Conservation (phyloP, 257 asterid genomes). For the Gentiana macrophylla region DNA sequence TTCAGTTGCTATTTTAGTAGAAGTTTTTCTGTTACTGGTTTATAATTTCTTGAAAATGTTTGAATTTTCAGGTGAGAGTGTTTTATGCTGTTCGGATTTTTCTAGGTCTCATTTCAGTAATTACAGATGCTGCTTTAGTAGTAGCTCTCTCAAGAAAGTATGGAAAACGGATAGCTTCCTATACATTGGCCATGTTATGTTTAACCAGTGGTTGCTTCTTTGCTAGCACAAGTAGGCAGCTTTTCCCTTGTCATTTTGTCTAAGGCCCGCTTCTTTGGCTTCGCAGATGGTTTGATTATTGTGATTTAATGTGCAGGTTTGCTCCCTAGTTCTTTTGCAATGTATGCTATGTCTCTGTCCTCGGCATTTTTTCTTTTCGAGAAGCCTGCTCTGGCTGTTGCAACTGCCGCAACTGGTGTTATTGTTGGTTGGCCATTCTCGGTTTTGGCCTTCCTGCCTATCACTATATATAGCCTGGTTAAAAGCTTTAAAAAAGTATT, state of each 20-base stretch:
- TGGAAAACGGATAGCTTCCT: constrained; percentile 90
- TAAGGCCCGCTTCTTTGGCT: not conserved
- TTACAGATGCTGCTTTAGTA: constrained; percentile 80
- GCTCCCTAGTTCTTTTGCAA: constrained; percentile 95
- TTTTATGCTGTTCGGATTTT: constrained; percentile 81
- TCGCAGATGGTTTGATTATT: not conserved
- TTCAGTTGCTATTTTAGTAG: not conserved
- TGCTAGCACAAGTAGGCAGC: constrained; percentile 76
- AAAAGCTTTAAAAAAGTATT: constrained; percentile 56
- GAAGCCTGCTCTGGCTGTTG: constrained; percentile 83
- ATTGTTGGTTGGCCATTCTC: constrained; percentile 99
- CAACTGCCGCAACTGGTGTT: constrained; percentile 81
- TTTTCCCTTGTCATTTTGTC: not conserved
- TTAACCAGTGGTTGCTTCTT: constrained; percentile 97
- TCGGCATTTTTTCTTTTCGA: constrained; percentile 80
- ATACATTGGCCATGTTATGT: constrained; percentile 95
- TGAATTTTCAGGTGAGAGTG: constrained; percentile 64
- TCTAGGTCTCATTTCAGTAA: constrained; percentile 66
- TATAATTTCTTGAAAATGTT: constrained; percentile 1
- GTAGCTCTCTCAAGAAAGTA: constrained; percentile 89
- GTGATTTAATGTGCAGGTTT: constrained; percentile 53
- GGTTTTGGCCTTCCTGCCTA: constrained; percentile 83
- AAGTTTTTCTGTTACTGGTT: not conserved
- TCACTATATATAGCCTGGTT: constrained; percentile 61
- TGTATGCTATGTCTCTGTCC: constrained; percentile 94